A percentile compares a stretch with the other conserved stretches of the same genome.
Conservation (phyloP, 495 filamentous ascomycete species). For the Melanomma pulvis-pyrius region DNA sequence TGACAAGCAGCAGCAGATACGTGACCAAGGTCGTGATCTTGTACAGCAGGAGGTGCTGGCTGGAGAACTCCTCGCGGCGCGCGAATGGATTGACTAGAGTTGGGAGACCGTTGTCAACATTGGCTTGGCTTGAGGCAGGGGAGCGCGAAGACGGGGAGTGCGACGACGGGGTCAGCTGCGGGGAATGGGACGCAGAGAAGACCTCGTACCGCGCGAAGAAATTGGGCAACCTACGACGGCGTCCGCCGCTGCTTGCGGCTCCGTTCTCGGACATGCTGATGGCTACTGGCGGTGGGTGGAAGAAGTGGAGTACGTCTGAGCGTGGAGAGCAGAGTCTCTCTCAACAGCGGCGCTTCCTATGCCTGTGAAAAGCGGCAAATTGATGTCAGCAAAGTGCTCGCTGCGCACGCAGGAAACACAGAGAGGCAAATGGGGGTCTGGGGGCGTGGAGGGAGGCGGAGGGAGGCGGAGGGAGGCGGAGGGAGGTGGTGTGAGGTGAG, state of each 20-base stretch:
- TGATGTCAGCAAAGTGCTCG: neutral
- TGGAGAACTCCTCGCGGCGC: constrained; percentile 32
- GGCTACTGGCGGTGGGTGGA: no score
- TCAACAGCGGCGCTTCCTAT: neutral
- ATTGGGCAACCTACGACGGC: constrained; percentile 3
- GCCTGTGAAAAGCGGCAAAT: neutral
- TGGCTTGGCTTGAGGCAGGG: no score
- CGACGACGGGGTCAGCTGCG: neutral
- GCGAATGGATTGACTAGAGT: constrained; percentile 44
- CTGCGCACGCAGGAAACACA: neutral
- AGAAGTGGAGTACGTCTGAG: neutral
- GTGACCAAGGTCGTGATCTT: constrained; percentile 69
- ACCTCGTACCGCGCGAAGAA: neutral
- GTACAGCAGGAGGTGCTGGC: constrained; percentile 52
- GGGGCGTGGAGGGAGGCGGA: neutral
- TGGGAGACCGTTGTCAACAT: neutral
- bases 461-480: neutral
- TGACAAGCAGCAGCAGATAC: constrained; percentile 70
- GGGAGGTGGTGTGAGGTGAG: neutral
- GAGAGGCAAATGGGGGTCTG: neutral
- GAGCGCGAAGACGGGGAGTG: neutral
- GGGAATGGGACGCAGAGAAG: neutral
- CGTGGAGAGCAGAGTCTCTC: neutral
- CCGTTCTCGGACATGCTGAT: constrained; percentile 22
- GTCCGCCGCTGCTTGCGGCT: neutral